Conservation (phyloP, 2,329 filamentous ascomycete species). For the Diaporthe longicolla region DNA sequence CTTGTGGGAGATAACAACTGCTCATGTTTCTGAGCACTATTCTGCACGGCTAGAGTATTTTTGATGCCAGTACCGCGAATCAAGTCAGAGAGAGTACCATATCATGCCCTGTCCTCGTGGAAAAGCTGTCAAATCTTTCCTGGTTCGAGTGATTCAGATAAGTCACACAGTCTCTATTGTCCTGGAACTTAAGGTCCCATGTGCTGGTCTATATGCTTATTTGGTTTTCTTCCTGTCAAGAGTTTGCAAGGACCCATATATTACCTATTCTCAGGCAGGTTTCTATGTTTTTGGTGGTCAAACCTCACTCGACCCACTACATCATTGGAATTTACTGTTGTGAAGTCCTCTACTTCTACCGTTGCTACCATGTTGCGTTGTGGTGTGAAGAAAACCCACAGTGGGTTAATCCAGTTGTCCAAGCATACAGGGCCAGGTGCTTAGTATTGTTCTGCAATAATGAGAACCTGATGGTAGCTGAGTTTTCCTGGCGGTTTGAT, state of each 20-base stretch:
- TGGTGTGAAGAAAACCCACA: neutral
- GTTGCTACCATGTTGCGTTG: neutral
- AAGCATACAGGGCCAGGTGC: neutral
- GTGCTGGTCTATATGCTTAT: no score
- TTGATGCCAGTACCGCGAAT: fast-evolving
- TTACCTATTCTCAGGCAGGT: neutral
- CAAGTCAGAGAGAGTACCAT: neutral
- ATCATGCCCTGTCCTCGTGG: neutral
- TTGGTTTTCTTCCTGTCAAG: no score
- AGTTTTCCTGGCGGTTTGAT: neutral
- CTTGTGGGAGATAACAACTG: neutral
- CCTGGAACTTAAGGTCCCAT: neutral
- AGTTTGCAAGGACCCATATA: no score
- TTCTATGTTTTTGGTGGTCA: neutral
- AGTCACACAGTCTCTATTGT: neutral
- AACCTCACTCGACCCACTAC: neutral
- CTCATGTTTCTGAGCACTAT: neutral
- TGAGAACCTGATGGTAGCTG: neutral
- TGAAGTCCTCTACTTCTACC: neutral
- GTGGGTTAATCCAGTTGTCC: neutral
- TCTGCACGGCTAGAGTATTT: neutral
- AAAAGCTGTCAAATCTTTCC: neutral
- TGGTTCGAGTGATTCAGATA: neutral
- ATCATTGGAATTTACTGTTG: neutral
- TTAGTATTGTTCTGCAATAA: neutral